Conservation (phyloP, 345 rosid genomes). For the Corchorus olitorius region DNA sequence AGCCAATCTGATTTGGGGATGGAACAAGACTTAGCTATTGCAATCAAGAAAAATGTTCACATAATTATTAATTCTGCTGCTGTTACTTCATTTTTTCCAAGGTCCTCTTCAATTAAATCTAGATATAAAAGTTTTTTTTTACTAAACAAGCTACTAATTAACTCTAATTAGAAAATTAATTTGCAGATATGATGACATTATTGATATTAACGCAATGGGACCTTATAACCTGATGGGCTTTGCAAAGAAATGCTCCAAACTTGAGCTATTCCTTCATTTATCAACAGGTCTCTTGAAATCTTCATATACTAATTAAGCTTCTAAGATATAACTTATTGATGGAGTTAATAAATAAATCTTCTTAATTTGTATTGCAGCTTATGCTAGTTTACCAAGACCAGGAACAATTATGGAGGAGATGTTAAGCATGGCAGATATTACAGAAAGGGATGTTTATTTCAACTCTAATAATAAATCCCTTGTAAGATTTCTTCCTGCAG, state of each 20-base stretch:
- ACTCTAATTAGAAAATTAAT: no score
- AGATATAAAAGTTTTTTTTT: no score
- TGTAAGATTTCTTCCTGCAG: no score
- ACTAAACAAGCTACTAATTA: no score
- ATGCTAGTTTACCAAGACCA: no score
- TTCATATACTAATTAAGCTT: not conserved
- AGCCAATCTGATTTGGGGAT: slow-evolving; percentile 28
- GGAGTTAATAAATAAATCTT: not conserved
- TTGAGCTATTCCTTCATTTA: slow-evolving; percentile 67
- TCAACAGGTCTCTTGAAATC: slow-evolving; percentile 51
- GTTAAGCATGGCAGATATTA: no score
- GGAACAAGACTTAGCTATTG: slow-evolving; percentile 1
- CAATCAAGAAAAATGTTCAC: slow-evolving; percentile 52
- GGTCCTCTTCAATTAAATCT: no score
- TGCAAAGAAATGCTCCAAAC: slow-evolving; percentile 61
- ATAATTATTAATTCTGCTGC: slow-evolving; percentile 68
- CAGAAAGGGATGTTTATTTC: no score
- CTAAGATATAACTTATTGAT: not conserved
- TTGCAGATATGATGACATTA: slow-evolving; percentile 69
- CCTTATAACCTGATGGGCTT: slow-evolving; percentile 60
- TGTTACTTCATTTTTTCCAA: slow-evolving; percentile 31
- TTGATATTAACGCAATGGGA: slow-evolving; percentile 66
- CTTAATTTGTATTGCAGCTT: not conserved
- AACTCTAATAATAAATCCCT: no score
- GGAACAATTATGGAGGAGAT: no score